Conservation (phyloP, 169 alveolate species). For the Theileria sp. region DNA sequence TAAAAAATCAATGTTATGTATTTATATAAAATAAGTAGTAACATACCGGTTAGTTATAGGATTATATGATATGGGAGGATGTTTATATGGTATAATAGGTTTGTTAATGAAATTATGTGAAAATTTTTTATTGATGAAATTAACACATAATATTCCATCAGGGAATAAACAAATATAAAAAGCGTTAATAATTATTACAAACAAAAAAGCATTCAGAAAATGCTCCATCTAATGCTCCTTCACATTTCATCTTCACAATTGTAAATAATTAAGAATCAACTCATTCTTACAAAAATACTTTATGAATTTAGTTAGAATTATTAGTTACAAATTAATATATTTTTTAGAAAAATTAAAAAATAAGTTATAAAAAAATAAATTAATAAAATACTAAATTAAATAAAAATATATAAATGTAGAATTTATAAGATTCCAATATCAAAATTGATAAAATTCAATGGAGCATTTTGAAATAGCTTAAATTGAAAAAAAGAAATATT, state of each 20-base stretch:
- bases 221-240: conserved; percentile 6
- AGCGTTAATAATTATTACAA: not conserved
- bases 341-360: no score
- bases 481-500: not conserved
- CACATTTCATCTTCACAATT: not conserved
- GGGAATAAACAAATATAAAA: not conserved
- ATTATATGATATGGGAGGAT: not conserved
- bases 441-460: no score
- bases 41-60: not conserved
- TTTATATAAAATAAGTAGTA: not conserved
- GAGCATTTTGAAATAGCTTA: not conserved
- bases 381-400: no score
- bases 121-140: not conserved
- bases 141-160: not conserved
- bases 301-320: no score
- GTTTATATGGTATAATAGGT: not conserved
- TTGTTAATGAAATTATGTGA: not conserved
- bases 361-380: no score
- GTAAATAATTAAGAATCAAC: not conserved
- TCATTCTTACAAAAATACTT: not conserved
- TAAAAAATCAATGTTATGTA: no score
- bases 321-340: not conserved
- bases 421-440: not conserved
- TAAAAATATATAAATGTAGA: not conserved
- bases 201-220: conserved; percentile 2